Base-by-base conservation (phyloP, 1,139 yeast species). In the Kurtzmaniella quercitrusa region DNA sequence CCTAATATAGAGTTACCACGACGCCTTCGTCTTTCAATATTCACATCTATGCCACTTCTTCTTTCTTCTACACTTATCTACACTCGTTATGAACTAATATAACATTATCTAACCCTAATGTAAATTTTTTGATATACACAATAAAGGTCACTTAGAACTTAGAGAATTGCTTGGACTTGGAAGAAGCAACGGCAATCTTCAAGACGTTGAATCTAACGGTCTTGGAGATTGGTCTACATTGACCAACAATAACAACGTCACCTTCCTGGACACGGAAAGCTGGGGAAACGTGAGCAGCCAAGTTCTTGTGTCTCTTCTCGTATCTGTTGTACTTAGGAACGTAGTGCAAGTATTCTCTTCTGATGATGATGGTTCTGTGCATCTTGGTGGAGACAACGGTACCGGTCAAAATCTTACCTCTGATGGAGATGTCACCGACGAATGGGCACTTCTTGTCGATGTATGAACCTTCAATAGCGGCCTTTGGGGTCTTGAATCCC, bases 251-350 rank as follows among this genome's bases (percentile, higher is more conserved):
- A 68, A 94, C 98, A 62, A 86, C 81, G 71, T 94, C 99, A 82
- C 99, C 99, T 75, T 91, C 98, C 73, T 80, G 79, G 66, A 91
- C 97, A 82, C 99, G 95, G 98, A 93, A 93, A 77, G 98, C 98
- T 78, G 99, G 99, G 58, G 98, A 91, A 68, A 94, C 89, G 82
- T 93, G 99, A 66, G 97, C 98, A 73, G 99, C 95, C 59, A 94
- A 83, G 85, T 93, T 94, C 94, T 93, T 94, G 89, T 93, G 99
- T 83, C 99, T 91, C 89, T 93, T 93, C 83, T 93, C 99, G 86
- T 90, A 93, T 87, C 99, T 91, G 95, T 91, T 93, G 84, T 93
- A 93, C 87, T 94, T 93, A 77, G 98, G 96, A 75, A 93, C 86
- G 81, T 89, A 94, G 82, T 94, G 99, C 76, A 94, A 89, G 94